phyloP scores from a whole-genome alignment of 305 asterid species.

The Solanum hybrid region DNA sequence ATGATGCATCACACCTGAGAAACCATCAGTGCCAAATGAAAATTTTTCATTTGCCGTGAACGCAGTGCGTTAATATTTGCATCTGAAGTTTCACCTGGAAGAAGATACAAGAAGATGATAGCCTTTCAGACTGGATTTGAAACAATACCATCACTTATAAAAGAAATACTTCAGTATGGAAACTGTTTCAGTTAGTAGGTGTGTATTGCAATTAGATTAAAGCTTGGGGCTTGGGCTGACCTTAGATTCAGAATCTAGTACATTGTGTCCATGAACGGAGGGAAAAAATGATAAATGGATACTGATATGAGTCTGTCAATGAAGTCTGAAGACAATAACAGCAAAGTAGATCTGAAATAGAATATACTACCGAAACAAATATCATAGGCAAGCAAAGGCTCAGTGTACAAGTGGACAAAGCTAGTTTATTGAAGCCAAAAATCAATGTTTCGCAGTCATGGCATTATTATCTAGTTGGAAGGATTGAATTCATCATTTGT shows the following conservation, averaged over 20 bases:
- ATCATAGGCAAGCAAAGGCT: not conserved
- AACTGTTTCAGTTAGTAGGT: not conserved
- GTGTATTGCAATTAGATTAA: not conserved
- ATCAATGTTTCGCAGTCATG: not conserved
- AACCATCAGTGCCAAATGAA: constrained; percentile 77
- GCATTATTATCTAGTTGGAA: not conserved
- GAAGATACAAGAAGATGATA: not conserved
- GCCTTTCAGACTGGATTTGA: not conserved
- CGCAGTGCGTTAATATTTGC: constrained; percentile 49
- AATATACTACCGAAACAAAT: not conserved
- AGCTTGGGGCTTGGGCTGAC: not conserved
- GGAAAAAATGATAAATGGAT: not conserved
- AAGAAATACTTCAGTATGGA: not conserved
- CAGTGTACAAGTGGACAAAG: not conserved
- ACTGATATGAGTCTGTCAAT: not conserved
- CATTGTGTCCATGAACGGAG: not conserved
- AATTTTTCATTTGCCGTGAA: constrained; percentile 82
- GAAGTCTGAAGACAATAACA: not conserved
- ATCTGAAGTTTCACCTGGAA: constrained; percentile 77
- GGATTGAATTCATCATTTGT: not conserved
- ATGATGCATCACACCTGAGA: constrained; percentile 58
- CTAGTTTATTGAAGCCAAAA: not conserved
- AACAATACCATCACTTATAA: not conserved
- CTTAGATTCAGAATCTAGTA: not conserved
- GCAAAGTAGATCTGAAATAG: not conserved